phyloP scores from a whole-genome alignment of 2,329 filamentous ascomycete genomes.

The Paecilomyces fulvus region DNA sequence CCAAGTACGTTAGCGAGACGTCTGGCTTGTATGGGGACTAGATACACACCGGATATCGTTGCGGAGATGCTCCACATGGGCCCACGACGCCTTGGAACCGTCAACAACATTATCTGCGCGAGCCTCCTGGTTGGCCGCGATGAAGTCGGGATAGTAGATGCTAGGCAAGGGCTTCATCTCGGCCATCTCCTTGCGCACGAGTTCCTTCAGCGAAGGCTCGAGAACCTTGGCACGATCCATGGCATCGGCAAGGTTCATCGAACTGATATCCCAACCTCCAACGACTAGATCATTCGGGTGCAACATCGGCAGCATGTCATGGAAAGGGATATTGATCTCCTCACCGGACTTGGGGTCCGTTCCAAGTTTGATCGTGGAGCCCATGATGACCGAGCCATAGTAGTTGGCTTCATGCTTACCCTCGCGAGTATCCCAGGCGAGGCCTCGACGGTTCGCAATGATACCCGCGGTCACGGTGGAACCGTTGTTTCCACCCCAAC shows the following conservation, averaged over 20 bases:
- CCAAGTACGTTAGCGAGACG: not conserved
- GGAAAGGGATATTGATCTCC: conserved; percentile 95
- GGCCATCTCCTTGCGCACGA: conserved; percentile 89
- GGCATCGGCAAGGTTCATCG: conserved; percentile 75
- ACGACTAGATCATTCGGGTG: conserved; percentile 93
- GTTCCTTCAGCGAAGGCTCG: conserved; percentile 84
- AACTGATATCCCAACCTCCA: conserved; percentile 96
- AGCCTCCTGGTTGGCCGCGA: conserved; percentile 95
- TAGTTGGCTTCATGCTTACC: conserved; percentile 82
- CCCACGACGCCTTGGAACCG: conserved; percentile 74
- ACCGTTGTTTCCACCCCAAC: conserved; percentile 97
- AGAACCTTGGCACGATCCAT: conserved; percentile 96
- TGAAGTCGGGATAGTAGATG: conserved; percentile 99
- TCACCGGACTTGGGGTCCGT: conserved; percentile 72
- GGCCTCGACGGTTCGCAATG: conserved; percentile 79
- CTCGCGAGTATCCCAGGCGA: conserved; percentile 91
- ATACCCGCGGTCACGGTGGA: conserved; percentile 96
- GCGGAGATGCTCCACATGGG: conserved; percentile 87
- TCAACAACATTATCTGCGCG: conserved; percentile 84
- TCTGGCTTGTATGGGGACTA: conserved; percentile 2
- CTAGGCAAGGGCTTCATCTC: conserved; percentile 81
- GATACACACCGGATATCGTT: conserved; percentile 69
- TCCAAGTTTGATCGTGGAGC: conserved; percentile 93
- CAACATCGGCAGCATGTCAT: conserved; percentile 88
- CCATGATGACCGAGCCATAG: conserved; percentile 96